Evolutionary conservation across 2,329 filamentous ascomycete species (phyloP), one percentile per base, ranked within the genome.

Genomic region (Diaporthe australafricana): DNA sequence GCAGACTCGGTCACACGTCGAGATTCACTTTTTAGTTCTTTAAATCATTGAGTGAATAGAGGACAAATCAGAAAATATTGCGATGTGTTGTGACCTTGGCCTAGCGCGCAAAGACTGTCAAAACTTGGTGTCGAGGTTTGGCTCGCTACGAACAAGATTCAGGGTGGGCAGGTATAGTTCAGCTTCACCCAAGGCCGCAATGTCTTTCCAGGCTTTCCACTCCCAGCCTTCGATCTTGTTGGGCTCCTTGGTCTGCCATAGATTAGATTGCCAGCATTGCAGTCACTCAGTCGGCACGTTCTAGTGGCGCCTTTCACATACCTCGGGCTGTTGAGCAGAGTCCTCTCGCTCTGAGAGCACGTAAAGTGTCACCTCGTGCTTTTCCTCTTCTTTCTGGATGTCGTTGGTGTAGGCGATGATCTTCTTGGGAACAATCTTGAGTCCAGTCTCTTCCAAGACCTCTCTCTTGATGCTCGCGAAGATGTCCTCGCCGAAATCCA

Each of bases 331-430:
- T 32, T 84, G 84, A 0, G 77, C 74, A n/a, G 85, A 82, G 35
- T 89, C 84, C 0, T 82, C 78, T 74, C 88, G 82, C 55, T 80
- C 81, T 47, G 88, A 90, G 0, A 83, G 82, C 74, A 94, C 88
- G 75, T 93, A 95, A 2, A 94, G 80, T 0, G 93, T 95, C 66
- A 94, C 85, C 77, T 95, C 95, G 78, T 96, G 93, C 80, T 91
- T 93, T 0, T 81, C 80, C 25, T 87, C 85, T 0, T 77, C 77
- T 2, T 81, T 77, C 78, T 94, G 93, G 1, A 93, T 78, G 75
- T 91, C 90, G 77, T 95, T 94, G 7, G 91, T 94, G 0, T 89
- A 87, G 0, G 87, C 89, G 1, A 91, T 75, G 47, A 92, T 86
- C 57, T 83, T 84, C 9, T 88, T 63, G 8, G 87, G 84, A 1